phyloP scores from a whole-genome alignment of 2,329 filamentous ascomycete genomes.

The Paraconiothyrium brasiliense region DNA sequence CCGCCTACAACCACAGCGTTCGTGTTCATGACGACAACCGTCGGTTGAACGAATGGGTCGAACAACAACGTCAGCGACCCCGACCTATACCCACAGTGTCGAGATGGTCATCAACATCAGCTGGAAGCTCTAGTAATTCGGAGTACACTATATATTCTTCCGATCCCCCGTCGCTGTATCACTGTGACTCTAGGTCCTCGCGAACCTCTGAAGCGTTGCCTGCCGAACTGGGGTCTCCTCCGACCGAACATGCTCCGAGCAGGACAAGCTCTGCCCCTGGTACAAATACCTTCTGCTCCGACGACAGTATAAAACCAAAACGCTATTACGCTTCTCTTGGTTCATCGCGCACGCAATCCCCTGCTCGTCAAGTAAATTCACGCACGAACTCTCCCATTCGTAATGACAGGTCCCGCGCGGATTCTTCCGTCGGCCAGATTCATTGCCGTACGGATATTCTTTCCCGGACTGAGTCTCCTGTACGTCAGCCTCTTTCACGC shows the following conservation, averaged over 20 bases:
- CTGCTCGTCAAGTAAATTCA: background rate
- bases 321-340: background rate
- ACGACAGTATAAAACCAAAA: background rate
- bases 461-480: background rate
- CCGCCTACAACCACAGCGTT: constrained; percentile 28
- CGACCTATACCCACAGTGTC: constrained; percentile 13
- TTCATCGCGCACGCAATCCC: background rate
- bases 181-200: constrained; percentile 38
- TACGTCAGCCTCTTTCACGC: background rate
- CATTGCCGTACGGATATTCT: background rate
- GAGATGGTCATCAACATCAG: constrained; percentile 37
- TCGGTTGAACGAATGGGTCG: constrained; percentile 14
- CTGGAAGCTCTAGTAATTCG: constrained; percentile 39
- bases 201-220: constrained; percentile 27
- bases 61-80: constrained; percentile 9
- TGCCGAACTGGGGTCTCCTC: constrained; percentile 9
- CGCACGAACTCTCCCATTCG: constrained; percentile 5
- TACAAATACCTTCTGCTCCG: background rate
- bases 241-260: constrained; percentile 10
- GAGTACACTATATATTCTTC: constrained; percentile 23
- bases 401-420: background rate
- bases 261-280: constrained; percentile 9
- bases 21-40: constrained; percentile 25
- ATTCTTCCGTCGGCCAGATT: constrained; percentile 1
- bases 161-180: constrained; percentile 34